Base-by-base conservation (phyloP, 164 flowering plant species). In the Echeveria elegans region DNA sequence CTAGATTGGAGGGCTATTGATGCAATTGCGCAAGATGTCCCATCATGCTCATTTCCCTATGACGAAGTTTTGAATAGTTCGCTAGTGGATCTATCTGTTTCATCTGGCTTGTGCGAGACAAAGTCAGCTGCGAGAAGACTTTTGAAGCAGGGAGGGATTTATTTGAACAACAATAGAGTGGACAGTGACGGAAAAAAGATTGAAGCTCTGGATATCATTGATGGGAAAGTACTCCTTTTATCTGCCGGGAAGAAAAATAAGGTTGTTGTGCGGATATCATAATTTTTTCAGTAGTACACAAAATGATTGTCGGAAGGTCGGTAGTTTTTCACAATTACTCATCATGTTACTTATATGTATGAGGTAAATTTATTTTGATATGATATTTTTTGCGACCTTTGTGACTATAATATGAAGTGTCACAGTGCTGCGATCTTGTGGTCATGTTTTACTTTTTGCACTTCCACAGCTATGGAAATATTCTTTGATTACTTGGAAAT, bases 211-310 rank as follows among this genome's bases (percentile, higher is more conserved):
- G 97, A 90, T 72, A 84, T 90, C 67, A 80, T 88, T 43, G 94
- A 90, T 70, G 90, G 88, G 18, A 90, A 85, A 68, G 79, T 86
- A 50, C 80, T 90, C 30, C 77, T 90, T 63, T 70, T 90, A 67
- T 87, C 96, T 18, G 89, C 93, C 1, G 96, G 96, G 59, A 90
- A 88, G 77, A 90, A 90, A 81, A 90, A 90, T 74, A 90, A 88
- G 72, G 81, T 88, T 71, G 77, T 89, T 72, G 88, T 89, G 64
- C 64, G 36, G 38, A 36, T 62, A 50, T 50, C 56, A 21, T 50
- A 21, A 50, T 50, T 50, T 50, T 12, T 2, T 6, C 2, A n/a
- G 56, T n/a, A 1, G 6, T n/a, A 6, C 28, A 10, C 26, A n/a
- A 50, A 21, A n/a, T 21, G 56, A n/a, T 50, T 21, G 6, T 50